Evolutionary conservation across 169 alveolate species (phyloP).

Genomic region (Cryptosporidium tyzzeri): DNA sequence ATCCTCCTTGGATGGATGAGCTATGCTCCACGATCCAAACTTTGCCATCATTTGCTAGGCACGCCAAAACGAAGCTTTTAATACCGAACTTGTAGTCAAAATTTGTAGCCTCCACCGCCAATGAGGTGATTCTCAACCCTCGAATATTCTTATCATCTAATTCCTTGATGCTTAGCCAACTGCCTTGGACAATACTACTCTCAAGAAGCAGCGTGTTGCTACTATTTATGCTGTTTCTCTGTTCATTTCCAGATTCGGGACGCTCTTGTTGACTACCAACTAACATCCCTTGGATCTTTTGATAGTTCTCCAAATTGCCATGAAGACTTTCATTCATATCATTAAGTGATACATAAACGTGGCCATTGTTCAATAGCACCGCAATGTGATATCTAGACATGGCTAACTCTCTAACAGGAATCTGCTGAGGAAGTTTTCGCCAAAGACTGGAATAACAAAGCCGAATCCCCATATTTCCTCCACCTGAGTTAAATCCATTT

Average conservation of each 20-base stretch:
- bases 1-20: slow-evolving; percentile 18
- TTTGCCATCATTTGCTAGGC: slow-evolving; percentile 27
- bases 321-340: slow-evolving; percentile 25
- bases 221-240: slow-evolving; percentile 33
- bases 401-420: slow-evolving; percentile 69
- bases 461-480: slow-evolving; percentile 12
- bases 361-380: slow-evolving; percentile 68
- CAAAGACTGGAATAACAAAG: slow-evolving; percentile 52
- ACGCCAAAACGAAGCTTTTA: slow-evolving; percentile 48
- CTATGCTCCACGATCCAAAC: slow-evolving; percentile 42
- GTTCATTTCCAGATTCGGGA: slow-evolving; percentile 26
- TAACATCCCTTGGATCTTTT: neutral
- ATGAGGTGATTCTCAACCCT: slow-evolving; percentile 45
- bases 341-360: slow-evolving; percentile 47
- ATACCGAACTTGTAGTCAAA: slow-evolving; percentile 6
- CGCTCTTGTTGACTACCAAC: neutral
- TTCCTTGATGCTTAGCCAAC: slow-evolving; percentile 63
- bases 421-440: slow-evolving; percentile 57
- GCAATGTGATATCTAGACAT: slow-evolving; percentile 61
- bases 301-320: neutral
- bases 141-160: slow-evolving; percentile 57
- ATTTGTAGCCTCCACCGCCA: neutral
- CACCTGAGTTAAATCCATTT: slow-evolving; percentile 3
- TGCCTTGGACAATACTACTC: slow-evolving; percentile 8
- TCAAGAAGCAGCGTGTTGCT: slow-evolving; percentile 46